Evolutionary conservation across 257 asterid genomes (phyloP), one percentile per base, ranked within the genome.

Genomic region (Misopates orontium): DNA sequence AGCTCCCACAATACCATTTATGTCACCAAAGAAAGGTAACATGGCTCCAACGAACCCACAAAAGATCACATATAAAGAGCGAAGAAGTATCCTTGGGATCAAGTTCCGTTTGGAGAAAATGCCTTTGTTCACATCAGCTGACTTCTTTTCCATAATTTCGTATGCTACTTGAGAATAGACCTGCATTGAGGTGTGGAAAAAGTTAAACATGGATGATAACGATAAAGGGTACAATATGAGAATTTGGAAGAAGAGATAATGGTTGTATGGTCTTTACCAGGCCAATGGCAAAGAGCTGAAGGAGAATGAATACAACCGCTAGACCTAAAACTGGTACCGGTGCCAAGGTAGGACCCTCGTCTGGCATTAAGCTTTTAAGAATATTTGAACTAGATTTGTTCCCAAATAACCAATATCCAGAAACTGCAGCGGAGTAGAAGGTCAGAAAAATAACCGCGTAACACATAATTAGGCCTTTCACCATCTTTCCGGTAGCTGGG

Each of bases 121-220:
- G 44, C 87, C 92, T 77, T 84, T 49, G 48, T 64, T 87, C 58
- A 80, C 89, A 76, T 93, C 97, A 9, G 97, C 97, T 11, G 96
- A 87, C 75, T 87, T 83, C 85, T 79, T 84, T 73, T 90, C 99
- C 96, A 93, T 93, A 45, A 90, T 90, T 73, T 90, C 97, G 9
- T 90, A 90, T 8, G 97, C 99, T 60, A 93, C 99, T 83, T 93
- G 99, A 69, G 99, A 90, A 67, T 93, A 93, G 1, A 93, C 89
- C 99, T 89, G 82, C 50, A 10, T 36, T 61, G 32, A 18, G 20
- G 20, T 55, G 72, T 10, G 36, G 19, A 20, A 60, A 25, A 51
- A 53, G 50, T 40, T 28, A 28, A 53, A 41, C 4, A 62, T 0
- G 15, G 16, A 45, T 59, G 42, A n/a, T 4, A 5, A 49, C 28